Base-by-base conservation (phyloP, 495 filamentous ascomycete species). In the Tuber umbilicatum region DNA sequence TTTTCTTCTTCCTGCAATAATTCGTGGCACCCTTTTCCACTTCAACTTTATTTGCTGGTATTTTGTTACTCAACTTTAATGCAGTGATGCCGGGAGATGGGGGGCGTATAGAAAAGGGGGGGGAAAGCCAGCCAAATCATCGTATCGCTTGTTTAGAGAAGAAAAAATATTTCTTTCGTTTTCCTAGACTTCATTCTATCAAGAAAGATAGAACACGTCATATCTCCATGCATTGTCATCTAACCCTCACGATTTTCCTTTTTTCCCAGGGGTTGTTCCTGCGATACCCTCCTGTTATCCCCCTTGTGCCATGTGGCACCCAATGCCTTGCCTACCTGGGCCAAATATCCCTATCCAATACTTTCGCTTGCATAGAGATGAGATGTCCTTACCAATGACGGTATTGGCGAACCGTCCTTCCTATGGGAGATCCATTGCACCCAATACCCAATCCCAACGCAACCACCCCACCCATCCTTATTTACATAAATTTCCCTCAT, bases 161-260 rank as follows among this genome's bases (percentile, higher is more conserved):
- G 27, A 64, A 64, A 17, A 64, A 35, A 31, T 5, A 64, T 35
- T 35, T 17, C 55, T 64, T 64, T 64, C 55, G n/a, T 19, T 64
- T 19, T 35, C 55, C 55, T 64, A 35, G 55, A 64, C 55, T 64
- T 35, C 55, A 14, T 17, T 64, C 55, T 64, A 27, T 64, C 55
- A 64, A 17, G 27, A 27, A 64, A 64, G 55, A 64, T 64, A 35
- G 55, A 64, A 64, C 55, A 64, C 55, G 55, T 64, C 55, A 64
- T 64, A 64, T 64, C 55, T 64, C 27, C 27, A 64, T 64, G 55
- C 55, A 64, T 64, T 60, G 16, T 35, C 31, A 64, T 19, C 55
- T 6, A 17, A 14, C 55, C 35, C 27, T 64, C 55, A 35, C 14
- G 55, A 35, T 64, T 64, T 64, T 64, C 27, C 27, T 19, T 64